phyloP scores from a whole-genome alignment of 1,284 basidiomycete genomes.

The Blastosporella zonata region DNA sequence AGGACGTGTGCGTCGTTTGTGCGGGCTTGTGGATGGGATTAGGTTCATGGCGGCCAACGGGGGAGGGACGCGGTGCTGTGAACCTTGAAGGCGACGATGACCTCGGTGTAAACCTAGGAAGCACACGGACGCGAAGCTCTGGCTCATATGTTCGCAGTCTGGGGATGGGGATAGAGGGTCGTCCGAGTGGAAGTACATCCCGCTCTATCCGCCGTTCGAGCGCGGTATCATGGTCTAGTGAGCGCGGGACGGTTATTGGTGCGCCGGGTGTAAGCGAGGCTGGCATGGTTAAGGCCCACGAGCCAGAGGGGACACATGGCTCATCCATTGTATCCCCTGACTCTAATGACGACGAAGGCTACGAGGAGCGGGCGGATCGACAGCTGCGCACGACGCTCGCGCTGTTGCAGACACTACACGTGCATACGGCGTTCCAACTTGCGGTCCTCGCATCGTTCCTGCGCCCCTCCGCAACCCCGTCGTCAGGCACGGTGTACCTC shows the following conservation, averaged over 20 bases:
- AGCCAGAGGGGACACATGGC: not conserved
- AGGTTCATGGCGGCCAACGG: slow-evolving; percentile 56
- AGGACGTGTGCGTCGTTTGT: slow-evolving; percentile 77
- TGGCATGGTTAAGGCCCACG: not conserved
- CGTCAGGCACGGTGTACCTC: slow-evolving; percentile 28
- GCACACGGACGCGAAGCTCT: not conserved
- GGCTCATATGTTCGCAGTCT: slow-evolving; percentile 49
- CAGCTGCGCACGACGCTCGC: slow-evolving; percentile 63
- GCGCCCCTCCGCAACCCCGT: slow-evolving; percentile 23
- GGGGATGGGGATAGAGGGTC: slow-evolving; percentile 70
- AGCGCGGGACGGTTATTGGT: slow-evolving; percentile 28
- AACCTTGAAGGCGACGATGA: slow-evolving; percentile 62
- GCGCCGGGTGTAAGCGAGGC: slow-evolving; percentile 26
- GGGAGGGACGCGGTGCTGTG: slow-evolving; percentile 44
- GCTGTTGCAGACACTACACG: slow-evolving; percentile 69
- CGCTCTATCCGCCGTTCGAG: slow-evolving; percentile 39
- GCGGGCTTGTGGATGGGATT: slow-evolving; percentile 64
- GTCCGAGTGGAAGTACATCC: slow-evolving; percentile 32
- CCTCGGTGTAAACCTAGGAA: slow-evolving; percentile 29
- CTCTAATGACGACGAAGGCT: slow-evolving; percentile 18
- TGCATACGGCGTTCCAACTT: slow-evolving; percentile 66
- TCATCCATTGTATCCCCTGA: not conserved
- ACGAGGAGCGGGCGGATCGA: slow-evolving; percentile 33
- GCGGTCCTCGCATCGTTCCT: slow-evolving; percentile 52
- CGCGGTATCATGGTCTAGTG: slow-evolving; percentile 41